Conservation (phyloP, 1,284 basidiomycete species). For the Mrakiaceae sp. region DNA sequence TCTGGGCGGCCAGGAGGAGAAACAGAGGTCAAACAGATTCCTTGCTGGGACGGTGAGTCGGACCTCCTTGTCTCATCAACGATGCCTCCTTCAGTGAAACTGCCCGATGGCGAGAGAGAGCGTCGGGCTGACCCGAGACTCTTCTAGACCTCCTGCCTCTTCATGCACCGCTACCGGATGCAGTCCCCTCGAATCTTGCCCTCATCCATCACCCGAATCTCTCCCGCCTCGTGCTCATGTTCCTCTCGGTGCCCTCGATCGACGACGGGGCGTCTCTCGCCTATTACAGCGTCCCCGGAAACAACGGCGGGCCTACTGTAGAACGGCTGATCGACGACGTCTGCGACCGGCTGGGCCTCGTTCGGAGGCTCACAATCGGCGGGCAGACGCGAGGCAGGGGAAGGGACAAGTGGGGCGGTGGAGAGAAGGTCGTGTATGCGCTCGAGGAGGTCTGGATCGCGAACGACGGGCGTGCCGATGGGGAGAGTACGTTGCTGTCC, state of each 20-base stretch:
- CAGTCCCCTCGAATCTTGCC: neutral
- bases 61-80: neutral
- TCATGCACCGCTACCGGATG: neutral
- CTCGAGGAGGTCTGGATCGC: conserved; percentile 11
- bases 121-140: neutral
- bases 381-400: conserved; percentile 7
- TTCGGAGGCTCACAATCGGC: conserved; percentile 5
- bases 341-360: neutral
- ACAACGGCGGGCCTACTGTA: neutral
- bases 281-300: neutral
- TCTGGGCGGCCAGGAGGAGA: no score
- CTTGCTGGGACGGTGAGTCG: neutral
- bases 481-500: neutral
- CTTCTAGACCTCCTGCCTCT: conserved; percentile 5
- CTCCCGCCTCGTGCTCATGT: neutral
- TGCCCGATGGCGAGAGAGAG: neutral
- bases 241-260: conserved; percentile 1
- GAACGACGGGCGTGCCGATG: neutral
- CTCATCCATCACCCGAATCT: neutral
- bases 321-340: conserved; percentile 2
- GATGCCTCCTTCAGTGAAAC: no score
- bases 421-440: conserved; percentile 7
- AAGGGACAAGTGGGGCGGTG: conserved; percentile 12
- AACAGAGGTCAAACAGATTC: no score
- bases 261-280: neutral